These are phyloP conservation scores for Tillandsia leiboldiana DNA, from an alignment of 176 grass and related monocot species.

Conservation along the genomic window DNA sequence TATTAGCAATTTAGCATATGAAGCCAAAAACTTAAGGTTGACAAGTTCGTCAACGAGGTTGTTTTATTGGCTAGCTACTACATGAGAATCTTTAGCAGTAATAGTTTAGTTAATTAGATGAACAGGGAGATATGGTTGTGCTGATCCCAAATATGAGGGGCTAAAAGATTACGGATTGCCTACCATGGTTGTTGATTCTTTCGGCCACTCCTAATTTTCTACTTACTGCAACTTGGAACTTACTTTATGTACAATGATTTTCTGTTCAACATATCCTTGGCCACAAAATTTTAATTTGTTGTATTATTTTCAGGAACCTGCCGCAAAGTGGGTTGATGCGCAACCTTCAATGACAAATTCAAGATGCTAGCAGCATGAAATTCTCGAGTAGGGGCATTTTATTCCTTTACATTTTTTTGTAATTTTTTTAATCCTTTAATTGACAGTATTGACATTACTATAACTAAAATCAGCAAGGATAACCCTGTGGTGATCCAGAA, in stretches of 20 bases:
- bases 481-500: constrained; percentile 17
- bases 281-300: constrained; percentile 2
- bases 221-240: not conserved
- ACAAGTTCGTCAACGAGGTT: too few relatives aligned
- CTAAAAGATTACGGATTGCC: too few relatives aligned
- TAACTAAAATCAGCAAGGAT: constrained; percentile 39
- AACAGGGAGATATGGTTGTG: too few relatives aligned
- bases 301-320: constrained; percentile 35
- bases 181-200: too few relatives aligned
- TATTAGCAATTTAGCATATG: too few relatives aligned
- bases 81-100: too few relatives aligned
- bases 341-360: constrained; percentile 52
- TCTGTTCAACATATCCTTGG: constrained; percentile 11
- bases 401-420: constrained; percentile 24
- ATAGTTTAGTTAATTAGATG: too few relatives aligned
- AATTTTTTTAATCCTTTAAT: constrained; percentile 34
- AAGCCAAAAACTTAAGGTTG: too few relatives aligned
- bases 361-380: constrained; percentile 22
- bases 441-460: constrained; percentile 54
- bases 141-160: too few relatives aligned
- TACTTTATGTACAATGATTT: not conserved
- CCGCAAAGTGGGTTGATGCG: constrained; percentile 61
- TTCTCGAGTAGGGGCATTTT: constrained; percentile 33
- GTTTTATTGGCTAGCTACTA: too few relatives aligned
- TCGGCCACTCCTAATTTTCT: too few relatives aligned